Evolutionary conservation across 257 asterid genomes (phyloP).

Genomic region (Euphrasia confusa): DNA sequence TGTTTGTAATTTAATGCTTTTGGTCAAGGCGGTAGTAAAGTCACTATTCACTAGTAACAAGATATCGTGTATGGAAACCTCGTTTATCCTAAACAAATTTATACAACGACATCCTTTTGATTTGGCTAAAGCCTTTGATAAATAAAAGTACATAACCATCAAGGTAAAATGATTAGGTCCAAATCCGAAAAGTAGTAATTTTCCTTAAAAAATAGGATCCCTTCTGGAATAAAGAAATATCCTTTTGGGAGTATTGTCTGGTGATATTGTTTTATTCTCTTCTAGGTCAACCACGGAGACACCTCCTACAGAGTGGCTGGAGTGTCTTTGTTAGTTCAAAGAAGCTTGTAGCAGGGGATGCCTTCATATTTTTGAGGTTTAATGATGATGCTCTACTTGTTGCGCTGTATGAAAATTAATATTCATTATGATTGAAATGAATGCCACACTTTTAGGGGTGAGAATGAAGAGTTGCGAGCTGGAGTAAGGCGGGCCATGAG

Average conservation of each 20-base stretch:
- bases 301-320: slow-evolving; percentile 98
- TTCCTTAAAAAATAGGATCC: too few relatives aligned
- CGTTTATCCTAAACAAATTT: too few relatives aligned
- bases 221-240: background rate
- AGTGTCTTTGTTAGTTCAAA: slow-evolving; percentile 94
- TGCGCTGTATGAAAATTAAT: background rate
- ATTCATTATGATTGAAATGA: slow-evolving; percentile 5
- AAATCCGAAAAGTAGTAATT: too few relatives aligned
- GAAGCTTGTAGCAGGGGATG: slow-evolving; percentile 97
- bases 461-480: slow-evolving; percentile 90
- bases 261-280: slow-evolving; percentile 6
- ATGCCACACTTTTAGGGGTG: slow-evolving; percentile 52
- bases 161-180: too few relatives aligned
- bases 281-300: slow-evolving; percentile 93
- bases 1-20: too few relatives aligned
- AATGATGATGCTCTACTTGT: slow-evolving; percentile 4
- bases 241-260: slow-evolving; percentile 1
- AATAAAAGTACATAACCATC: too few relatives aligned
- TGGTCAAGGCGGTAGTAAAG: too few relatives aligned
- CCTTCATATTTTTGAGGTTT: slow-evolving; percentile 90
- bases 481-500: slow-evolving; percentile 98
- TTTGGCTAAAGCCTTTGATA: too few relatives aligned
- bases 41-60: too few relatives aligned
- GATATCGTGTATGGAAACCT: too few relatives aligned
- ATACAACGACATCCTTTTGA: too few relatives aligned